Base-by-base conservation (phyloP, 2,329 filamentous ascomycete genomes). In the Alternaria gaisen region DNA sequence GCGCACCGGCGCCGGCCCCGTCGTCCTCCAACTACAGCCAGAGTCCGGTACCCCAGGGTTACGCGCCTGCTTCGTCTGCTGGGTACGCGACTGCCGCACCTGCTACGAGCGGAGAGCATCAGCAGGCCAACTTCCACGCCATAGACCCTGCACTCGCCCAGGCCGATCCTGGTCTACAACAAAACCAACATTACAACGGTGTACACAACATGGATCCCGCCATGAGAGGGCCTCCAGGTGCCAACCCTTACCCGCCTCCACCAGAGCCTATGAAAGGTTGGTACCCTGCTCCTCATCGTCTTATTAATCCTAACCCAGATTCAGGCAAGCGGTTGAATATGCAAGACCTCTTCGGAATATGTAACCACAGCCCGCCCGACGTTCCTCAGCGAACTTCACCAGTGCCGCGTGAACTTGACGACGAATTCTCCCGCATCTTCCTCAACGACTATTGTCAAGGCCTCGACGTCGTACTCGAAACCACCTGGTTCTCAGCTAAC, bases 401-500 rank as follows among this genome's bases (percentile, higher is more conserved):
- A 0, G 69, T 77, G 20, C 65, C 74, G 1, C 65, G 65, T 18
- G 74, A 74, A 22, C 62, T 75, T 12, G 72, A 78, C 54, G 70
- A 75, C 24, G 73, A 78, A 47, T 75, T 79, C 47, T 63, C 66
- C 5, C 64, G 64, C 32, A 77, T 79, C 20, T 78, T 74, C 41
- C 59, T 69, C 26, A 79, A 77, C 38, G 76, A 79, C 55, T 79
- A 79, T 56, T 71, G 67, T 56, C 53, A 65, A 26, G 76, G 76
- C 8, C 69, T 79, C 7, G 73, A 78, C 57, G 59, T 70, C 22
- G 73, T 78, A 60, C 65, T 79, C n/a, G 94, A 97, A 77, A 91
- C 92, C 7, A 85, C 84, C 28, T 98, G 94, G 94, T 97, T 92
- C 80, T 87, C 82, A 26, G 81, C 80, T 38, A 83, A 83, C 66